Percentiles rank a stretch among this genome's conserved stretches.
Evolutionary conservation across 768 basidiomycete genomes (phyloP).

Genomic region (Inosperma sp.): DNA sequence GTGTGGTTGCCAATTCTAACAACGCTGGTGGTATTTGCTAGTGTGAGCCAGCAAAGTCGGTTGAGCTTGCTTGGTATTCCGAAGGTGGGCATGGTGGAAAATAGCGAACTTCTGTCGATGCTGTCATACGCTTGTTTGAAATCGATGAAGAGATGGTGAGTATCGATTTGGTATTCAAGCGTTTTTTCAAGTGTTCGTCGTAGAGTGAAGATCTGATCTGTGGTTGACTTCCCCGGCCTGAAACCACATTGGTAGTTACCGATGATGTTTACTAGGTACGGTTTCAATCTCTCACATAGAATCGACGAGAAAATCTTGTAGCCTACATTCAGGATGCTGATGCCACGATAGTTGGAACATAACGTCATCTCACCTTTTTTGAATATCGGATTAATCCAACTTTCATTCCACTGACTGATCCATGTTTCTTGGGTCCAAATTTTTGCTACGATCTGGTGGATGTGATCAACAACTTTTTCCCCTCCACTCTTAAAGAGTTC

Average conservation of each 20-base stretch:
- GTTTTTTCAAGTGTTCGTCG: slow-evolving; percentile 4
- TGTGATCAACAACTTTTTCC: neutral
- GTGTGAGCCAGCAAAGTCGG: neutral
- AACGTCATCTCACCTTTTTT: neutral
- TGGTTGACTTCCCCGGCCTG: slow-evolving; percentile 2
- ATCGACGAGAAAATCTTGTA: slow-evolving; percentile 4
- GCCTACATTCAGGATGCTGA: neutral
- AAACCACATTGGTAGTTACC: slow-evolving; percentile 5
- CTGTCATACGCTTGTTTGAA: slow-evolving; percentile 7
- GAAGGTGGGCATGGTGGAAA: neutral
- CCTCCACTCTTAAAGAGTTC: neutral
- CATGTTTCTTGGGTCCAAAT: neutral
- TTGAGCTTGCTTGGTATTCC: neutral
- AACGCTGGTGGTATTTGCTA: neutral
- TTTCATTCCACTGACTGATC: neutral
- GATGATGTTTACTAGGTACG: slow-evolving; percentile 1
- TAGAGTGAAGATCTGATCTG: slow-evolving; percentile 1
- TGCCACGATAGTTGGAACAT: slow-evolving; percentile 1
- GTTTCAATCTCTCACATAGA: neutral
- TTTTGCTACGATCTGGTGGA: neutral
- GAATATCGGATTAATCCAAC: neutral
- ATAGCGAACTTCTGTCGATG: neutral
- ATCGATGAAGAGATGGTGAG: slow-evolving; percentile 5
- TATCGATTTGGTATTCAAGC: slow-evolving; percentile 1
- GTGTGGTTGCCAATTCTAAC: slow-evolving; percentile 2